These are phyloP conservation scores for Licmophora abbreviata DNA, from an alignment of 108 stramenopile genomes.

Conservation along the genomic window DNA sequence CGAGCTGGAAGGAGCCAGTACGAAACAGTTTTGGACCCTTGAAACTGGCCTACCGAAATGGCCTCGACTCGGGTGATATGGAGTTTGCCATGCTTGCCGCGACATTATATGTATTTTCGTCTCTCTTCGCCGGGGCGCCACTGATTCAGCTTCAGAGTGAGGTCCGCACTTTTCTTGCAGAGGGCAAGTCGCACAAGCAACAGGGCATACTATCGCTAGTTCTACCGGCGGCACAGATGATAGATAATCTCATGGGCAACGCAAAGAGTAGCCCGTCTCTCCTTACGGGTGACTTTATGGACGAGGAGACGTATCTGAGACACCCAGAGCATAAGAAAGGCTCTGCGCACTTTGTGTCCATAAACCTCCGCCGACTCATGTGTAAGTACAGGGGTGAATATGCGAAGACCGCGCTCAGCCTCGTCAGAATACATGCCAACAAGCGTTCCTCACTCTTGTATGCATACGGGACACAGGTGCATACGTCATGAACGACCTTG, in stretches of 20 bases:
- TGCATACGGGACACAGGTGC: no score
- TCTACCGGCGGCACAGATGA: background rate
- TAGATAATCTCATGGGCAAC: background rate
- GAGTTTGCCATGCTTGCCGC: background rate
- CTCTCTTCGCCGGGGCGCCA: no score
- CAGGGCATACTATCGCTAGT: background rate
- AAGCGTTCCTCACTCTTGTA: no score
- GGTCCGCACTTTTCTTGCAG: no score
- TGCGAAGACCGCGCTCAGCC: no score
- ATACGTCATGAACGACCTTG: background rate
- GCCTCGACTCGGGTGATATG: background rate
- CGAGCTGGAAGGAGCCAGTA: background rate
- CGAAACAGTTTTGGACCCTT: background rate
- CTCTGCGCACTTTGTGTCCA: no score
- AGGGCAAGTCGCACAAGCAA: slow-evolving; percentile 2
- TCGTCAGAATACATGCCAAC: no score
- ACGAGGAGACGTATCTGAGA: background rate
- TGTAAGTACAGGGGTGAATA: no score
- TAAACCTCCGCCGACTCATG: no score
- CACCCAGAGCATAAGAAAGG: no score
- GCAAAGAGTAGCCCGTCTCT: slow-evolving; percentile 12
- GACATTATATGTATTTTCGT: no score
- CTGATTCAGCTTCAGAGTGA: no score
- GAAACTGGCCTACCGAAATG: background rate
- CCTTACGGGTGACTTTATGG: background rate